These are phyloP conservation scores for Yamadazyma laniorum DNA, from an alignment of 805 yeast species.

Conservation along the genomic window DNA sequence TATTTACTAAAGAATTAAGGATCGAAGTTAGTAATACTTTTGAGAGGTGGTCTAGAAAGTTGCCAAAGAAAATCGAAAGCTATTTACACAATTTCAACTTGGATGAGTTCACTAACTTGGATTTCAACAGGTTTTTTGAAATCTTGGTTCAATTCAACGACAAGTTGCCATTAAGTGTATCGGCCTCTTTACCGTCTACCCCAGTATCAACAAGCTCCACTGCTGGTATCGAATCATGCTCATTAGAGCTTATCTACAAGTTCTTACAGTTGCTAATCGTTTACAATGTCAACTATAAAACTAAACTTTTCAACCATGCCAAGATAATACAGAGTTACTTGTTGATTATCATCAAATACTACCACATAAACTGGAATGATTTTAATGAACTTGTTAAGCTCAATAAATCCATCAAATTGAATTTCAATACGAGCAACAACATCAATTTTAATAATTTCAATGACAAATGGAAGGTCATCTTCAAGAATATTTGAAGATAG, in stretches of 20 bases:
- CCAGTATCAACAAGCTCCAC: slow-evolving; percentile 24
- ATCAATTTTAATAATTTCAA: slow-evolving; percentile 36
- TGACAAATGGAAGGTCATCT: slow-evolving; percentile 35
- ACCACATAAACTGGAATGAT: slow-evolving; percentile 43
- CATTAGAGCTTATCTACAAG: slow-evolving; percentile 29
- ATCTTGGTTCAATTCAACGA: slow-evolving; percentile 39
- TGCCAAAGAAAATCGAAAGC: slow-evolving; percentile 21
- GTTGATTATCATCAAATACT: slow-evolving; percentile 33
- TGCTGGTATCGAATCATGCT: slow-evolving; percentile 21
- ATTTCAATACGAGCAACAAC: slow-evolving; percentile 31
- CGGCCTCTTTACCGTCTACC: slow-evolving; percentile 39
- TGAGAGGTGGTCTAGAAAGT: slow-evolving; percentile 25
- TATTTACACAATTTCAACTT: slow-evolving; percentile 22
- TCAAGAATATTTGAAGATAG: slow-evolving; percentile 10
- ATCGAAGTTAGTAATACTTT: slow-evolving; percentile 25
- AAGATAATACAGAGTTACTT: slow-evolving; percentile 33
- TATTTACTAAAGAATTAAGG: slow-evolving; percentile 29
- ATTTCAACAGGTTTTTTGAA: slow-evolving; percentile 30
- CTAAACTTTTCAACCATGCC: slow-evolving; percentile 25
- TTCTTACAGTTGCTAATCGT: slow-evolving; percentile 34
- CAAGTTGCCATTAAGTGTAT: slow-evolving; percentile 40
- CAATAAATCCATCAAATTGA: slow-evolving; percentile 38
- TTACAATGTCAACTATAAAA: slow-evolving; percentile 33
- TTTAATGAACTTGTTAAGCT: slow-evolving; percentile 29
- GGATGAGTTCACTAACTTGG: slow-evolving; percentile 35